These are phyloP conservation scores for Nakazawaea wyomingensis DNA, from an alignment of 805 yeast genomes.

Conservation along the genomic window DNA sequence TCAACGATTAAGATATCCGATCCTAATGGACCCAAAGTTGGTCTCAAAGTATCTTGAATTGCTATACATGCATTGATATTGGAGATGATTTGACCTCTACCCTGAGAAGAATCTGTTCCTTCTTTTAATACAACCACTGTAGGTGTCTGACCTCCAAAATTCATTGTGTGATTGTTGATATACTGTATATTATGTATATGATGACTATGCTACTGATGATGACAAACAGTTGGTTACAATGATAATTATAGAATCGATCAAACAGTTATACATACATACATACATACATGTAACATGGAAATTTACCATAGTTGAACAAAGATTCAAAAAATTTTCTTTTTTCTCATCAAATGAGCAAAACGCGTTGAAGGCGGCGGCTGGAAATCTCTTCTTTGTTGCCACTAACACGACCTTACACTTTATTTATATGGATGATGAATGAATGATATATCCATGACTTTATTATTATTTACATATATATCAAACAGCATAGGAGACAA, in stretches of 20 bases:
- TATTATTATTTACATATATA: neutral
- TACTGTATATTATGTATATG: neutral
- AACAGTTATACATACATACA: too few relatives aligned
- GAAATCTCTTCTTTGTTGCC: too few relatives aligned
- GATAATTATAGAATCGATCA: too few relatives aligned
- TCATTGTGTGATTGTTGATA: slow-evolving; percentile 41
- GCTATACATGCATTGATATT: slow-evolving; percentile 97
- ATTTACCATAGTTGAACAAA: too few relatives aligned
- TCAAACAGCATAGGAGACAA: slow-evolving; percentile 59
- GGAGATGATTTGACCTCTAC: slow-evolving; percentile 90
- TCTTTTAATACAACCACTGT: slow-evolving; percentile 97
- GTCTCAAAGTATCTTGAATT: slow-evolving; percentile 89
- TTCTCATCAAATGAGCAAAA: neutral
- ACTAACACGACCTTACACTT: neutral
- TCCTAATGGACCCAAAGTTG: slow-evolving; percentile 96
- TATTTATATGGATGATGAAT: too few relatives aligned
- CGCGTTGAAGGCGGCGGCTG: neutral
- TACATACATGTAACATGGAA: too few relatives aligned
- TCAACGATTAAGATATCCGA: slow-evolving; percentile 90
- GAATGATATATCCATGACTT: too few relatives aligned
- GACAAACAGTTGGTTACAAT: too few relatives aligned
- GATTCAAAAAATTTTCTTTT: neutral
- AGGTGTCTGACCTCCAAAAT: slow-evolving; percentile 89
- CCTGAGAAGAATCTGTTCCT: slow-evolving; percentile 97
- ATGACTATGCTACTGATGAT: too few relatives aligned